phyloP scores from a whole-genome alignment of 169 alveolate genomes.

The Plasmodium gonderi region DNA sequence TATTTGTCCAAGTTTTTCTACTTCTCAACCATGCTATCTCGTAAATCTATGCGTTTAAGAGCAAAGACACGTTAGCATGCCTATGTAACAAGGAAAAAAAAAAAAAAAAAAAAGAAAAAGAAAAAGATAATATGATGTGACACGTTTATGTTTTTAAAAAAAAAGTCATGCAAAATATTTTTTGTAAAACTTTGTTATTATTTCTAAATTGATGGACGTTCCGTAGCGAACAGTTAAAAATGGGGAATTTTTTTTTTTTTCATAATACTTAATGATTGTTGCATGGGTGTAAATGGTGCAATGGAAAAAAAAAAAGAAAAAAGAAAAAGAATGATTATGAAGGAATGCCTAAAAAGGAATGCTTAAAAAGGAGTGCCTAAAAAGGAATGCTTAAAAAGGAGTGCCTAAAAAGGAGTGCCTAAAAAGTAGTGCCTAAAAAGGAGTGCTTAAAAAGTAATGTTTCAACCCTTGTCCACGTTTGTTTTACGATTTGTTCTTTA shows the following conservation, averaged over 20 bases:
- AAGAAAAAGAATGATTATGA: neutral
- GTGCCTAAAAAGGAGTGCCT: too few species aligned
- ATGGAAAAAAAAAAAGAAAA: too few species aligned
- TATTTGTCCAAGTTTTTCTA: neutral
- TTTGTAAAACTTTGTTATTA: neutral
- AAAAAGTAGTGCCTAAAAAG: too few species aligned
- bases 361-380: neutral
- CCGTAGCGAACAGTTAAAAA: neutral
- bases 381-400: neutral
- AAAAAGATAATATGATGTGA: neutral
- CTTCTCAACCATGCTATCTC: neutral
- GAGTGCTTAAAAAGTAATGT: too few species aligned
- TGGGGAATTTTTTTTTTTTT: neutral
- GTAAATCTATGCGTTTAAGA: neutral
- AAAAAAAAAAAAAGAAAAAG: neutral
- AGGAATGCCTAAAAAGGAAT: neutral
- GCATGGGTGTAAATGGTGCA: neutral
- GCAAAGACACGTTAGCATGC: neutral
- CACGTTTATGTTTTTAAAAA: neutral
- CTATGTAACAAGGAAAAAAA: too few species aligned
- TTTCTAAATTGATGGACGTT: neutral
- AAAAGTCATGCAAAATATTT: neutral
- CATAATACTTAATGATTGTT: neutral
- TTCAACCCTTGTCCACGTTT: too few species aligned
- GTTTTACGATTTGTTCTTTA: too few species aligned